These are phyloP conservation scores for Penicillium malachiteum DNA, from an alignment of 495 filamentous ascomycete genomes.

Conservation along the genomic window DNA sequence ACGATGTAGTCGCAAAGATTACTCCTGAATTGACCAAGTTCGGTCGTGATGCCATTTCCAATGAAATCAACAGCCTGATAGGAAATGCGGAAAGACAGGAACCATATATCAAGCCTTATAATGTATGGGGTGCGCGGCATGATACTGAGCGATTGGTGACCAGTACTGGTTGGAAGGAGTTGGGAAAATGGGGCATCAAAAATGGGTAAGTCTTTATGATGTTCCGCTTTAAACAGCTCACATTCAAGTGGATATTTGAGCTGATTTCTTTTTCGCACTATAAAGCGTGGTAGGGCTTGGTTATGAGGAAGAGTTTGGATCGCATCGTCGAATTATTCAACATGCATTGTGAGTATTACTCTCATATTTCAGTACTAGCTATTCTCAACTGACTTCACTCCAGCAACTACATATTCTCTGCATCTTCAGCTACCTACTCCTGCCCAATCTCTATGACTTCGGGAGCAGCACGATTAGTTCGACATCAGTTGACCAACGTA, in stretches of 20 bases:
- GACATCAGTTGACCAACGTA: constrained; percentile 42
- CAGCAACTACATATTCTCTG: constrained; percentile 63
- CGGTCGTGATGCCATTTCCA: constrained; percentile 14
- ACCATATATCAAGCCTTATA: constrained; percentile 29
- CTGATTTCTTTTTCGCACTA: background rate
- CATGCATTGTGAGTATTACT: constrained; percentile 26
- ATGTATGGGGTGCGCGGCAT: constrained; percentile 34
- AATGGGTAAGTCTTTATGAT: constrained; percentile 18
- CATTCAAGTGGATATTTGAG: background rate
- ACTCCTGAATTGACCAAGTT: constrained; percentile 6
- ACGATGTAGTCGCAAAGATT: constrained; percentile 8
- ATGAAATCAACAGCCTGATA: constrained; percentile 11
- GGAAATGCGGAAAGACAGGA: constrained; percentile 27
- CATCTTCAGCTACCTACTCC: constrained; percentile 56
- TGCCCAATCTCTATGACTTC: constrained; percentile 71
- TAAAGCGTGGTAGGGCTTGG: constrained; percentile 38
- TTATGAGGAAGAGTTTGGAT: constrained; percentile 31
- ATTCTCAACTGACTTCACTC: no score
- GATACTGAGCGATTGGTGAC: constrained; percentile 32
- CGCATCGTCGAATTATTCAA: constrained; percentile 38
- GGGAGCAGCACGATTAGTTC: constrained; percentile 61
- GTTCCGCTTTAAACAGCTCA: background rate
- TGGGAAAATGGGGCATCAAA: constrained; percentile 34
- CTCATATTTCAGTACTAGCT: background rate
- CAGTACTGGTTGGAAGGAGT: constrained; percentile 37